Base-by-base conservation (phyloP, 352 stramenopile genomes). In the Phytophthora pseudosyringae region DNA sequence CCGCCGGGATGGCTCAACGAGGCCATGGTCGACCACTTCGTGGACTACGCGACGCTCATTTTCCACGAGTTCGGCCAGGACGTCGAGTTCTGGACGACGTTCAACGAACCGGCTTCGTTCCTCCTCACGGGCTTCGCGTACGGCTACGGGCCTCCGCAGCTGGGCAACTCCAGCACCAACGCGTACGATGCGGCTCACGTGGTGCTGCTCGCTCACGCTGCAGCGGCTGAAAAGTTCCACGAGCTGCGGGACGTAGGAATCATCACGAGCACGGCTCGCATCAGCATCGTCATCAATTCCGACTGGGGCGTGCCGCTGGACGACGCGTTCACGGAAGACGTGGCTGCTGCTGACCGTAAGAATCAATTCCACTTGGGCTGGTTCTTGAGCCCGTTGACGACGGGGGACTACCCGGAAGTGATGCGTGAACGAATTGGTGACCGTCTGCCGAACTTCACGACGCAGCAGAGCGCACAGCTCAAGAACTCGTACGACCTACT, bases 81-180 rank as follows among this genome's bases (percentile, higher is more conserved):
- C 43, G 91, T 98, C 9, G 89, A 97, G 59, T 84, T 80, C 51
- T 99, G 94, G 94, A 89, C 97, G 16, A 98, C 94, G 0, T 89
- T 99, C 55, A 99, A 99, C 55, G 96, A 99, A 69, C 76, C 90
- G 2, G 94, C 87, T 66, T 93, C 77, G 5, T 83, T 96, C 21
- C 77, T 83, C 15, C 84, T 94, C n/a, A 79, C 89, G 13, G 94
- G 91, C 10, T 98, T 98, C 65, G 81, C 85, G 28, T 80, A 81
- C 39, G 92, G 90, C 43, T 70, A 71, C 28, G 71, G 71, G 3
- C 73, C 75, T 18, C 73, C 80, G 3, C 51, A 72, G 18, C 59
- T 80, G 3, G 62, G 56, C 7, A 67, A 83, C 41, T 82, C 76
- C n/a, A 48, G 35, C 15, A 84, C 71, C 3, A 78, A 84, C 48